Conservation (phyloP, 768 basidiomycete species). For the Tephrocybe sp. region DNA sequence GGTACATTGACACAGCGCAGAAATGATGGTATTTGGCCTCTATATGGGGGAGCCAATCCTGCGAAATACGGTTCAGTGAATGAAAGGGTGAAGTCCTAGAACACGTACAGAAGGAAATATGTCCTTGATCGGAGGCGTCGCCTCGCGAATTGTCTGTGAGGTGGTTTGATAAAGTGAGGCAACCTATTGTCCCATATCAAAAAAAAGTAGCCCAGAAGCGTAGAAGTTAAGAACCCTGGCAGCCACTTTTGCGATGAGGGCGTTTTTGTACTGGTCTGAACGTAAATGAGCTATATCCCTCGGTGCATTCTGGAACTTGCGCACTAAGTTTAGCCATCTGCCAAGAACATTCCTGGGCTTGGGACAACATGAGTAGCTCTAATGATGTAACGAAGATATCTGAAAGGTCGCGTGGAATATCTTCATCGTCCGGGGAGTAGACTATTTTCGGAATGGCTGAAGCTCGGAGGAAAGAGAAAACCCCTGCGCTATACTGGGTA, state of each 20-base stretch:
- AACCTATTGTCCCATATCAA: conserved; percentile 32
- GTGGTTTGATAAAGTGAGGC: conserved; percentile 64
- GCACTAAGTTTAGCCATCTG: conserved; percentile 84
- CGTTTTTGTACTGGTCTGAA: conserved; percentile 72
- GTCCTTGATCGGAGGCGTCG: conserved; percentile 41
- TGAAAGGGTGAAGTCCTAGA: background rate
- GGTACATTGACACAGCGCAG: conserved; percentile 81
- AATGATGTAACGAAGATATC: conserved; percentile 57
- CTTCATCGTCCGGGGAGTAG: conserved; percentile 46
- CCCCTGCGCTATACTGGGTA: conserved; percentile 65
- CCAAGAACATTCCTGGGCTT: conserved; percentile 98
- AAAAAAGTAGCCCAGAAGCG: background rate
- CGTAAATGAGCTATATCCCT: conserved; percentile 13
- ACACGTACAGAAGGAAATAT: conserved; percentile 52
- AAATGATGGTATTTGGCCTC: conserved; percentile 86
- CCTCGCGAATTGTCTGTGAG: conserved; percentile 39
- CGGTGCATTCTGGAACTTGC: conserved; percentile 15
- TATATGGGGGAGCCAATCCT: conserved; percentile 82
- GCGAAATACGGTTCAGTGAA: background rate
- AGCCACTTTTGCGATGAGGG: conserved; percentile 79
- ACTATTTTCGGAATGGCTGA: conserved; percentile 52
- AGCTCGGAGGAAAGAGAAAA: conserved; percentile 57
- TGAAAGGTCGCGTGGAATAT: conserved; percentile 66
- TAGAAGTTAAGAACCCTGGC: conserved; percentile 45
- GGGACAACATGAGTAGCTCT: conserved; percentile 80